Evolutionary conservation across 164 flowering plant genomes (phyloP), one percentile per base, ranked within the genome.

Genomic region (Liquidambar formosana): DNA sequence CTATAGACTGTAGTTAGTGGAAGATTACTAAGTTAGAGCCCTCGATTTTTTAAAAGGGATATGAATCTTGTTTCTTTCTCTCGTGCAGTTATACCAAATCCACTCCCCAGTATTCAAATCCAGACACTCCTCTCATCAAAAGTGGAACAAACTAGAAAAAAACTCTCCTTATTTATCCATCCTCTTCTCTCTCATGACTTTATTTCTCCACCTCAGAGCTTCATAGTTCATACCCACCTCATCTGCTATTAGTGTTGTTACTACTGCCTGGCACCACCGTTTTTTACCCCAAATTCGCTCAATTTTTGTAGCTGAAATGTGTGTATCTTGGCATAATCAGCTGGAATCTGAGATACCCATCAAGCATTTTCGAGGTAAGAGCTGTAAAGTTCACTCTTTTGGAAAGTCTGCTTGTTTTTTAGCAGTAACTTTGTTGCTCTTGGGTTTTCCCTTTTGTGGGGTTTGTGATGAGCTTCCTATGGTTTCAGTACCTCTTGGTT

Each of bases 401-500:
- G 64, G 56, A 41, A 57, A 56, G 16, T 60, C 43, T 45, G 61
- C 77, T 3, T 38, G 67, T 67, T 45, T 61, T 49, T 63, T 76
- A 33, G 65, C 45, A 47, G 43, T 72, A 41, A 15, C 74, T 47
- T 48, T 75, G 48, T 52, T 65, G 52, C 44, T 76, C 69, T 57
- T 70, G 75, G 75, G 74, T 66, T 75, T 64, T 75, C 28, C 70
- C 15, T 10, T 53, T 68, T 68, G 56, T 78, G 82, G 77, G 73
- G 65, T 51, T 70, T 75, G 69, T 73, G 56, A 65, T 62, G 78
- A 68, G 19, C 10, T 73, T 57, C 67, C 83, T 44, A 56, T 80
- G 74, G 78, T 71, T 13, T 77, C 86, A 10, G 76, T 76, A 49
- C 81, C 86, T 25, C 74, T 80, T 63, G 86, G 86, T 21, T 78